Conservation (phyloP, 345 rosid species). For the Clarkia xantiana region DNA sequence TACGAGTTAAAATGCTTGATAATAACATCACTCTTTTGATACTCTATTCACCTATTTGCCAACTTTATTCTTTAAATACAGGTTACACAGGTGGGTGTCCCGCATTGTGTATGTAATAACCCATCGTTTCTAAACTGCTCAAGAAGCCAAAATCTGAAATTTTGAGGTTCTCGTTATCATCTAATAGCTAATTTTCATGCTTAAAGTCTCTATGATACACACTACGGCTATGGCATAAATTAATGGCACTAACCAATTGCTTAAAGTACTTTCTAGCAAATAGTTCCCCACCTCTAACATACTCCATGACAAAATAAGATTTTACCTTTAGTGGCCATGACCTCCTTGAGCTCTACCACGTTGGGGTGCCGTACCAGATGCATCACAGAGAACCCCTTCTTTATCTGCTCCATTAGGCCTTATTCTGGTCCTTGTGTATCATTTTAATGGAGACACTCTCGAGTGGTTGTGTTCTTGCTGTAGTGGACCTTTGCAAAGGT, state of each 20-base stretch:
- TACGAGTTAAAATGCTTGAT: no score
- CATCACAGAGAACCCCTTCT: slow-evolving; percentile 39
- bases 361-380: slow-evolving; percentile 36
- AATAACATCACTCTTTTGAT: no score
- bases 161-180: slow-evolving; percentile 29
- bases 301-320: slow-evolving; percentile 36
- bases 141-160: slow-evolving; percentile 39
- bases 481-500: slow-evolving; percentile 42
- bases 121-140: slow-evolving; percentile 20
- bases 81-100: slow-evolving; percentile 24
- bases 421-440: slow-evolving; percentile 23
- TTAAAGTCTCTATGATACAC: slow-evolving; percentile 42
- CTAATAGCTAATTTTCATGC: slow-evolving; percentile 40
- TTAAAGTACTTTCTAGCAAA: slow-evolving; percentile 30
- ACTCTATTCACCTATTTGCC: no score
- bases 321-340: slow-evolving; percentile 33
- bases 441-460: slow-evolving; percentile 32
- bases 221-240: slow-evolving; percentile 37
- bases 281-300: slow-evolving; percentile 33
- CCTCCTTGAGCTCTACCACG: slow-evolving; percentile 33
- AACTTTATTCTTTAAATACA: no score
- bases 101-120: slow-evolving; percentile 40
- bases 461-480: slow-evolving; percentile 17
- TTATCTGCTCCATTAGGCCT: slow-evolving; percentile 26
- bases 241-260: slow-evolving; percentile 32